Base-by-base conservation (phyloP, 2,329 filamentous ascomycete genomes). In the Talaromyces piceae region DNA sequence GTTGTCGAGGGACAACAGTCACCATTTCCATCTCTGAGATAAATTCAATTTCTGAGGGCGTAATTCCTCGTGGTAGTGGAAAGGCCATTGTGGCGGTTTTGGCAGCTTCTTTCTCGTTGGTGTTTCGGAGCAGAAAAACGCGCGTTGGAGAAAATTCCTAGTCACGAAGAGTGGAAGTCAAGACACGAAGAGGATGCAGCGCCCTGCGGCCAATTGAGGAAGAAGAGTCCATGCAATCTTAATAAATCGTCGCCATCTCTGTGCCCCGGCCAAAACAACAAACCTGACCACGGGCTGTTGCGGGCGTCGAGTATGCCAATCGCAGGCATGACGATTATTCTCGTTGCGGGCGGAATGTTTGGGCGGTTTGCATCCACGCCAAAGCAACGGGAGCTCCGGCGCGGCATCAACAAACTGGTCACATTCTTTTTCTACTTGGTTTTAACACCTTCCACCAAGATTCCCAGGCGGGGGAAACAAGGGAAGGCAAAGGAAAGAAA, bases 21-120 rank as follows among this genome's bases (percentile, higher is more conserved):
- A 98, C 87, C 62, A 89, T 81, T 73, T 97, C 91, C 90, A 96
- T 97, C 74, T 98, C 93, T 70, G 91, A 95, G 25, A 97, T 76
- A 65, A 97, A 98, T 47, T 90, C 87, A 43, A 94, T 87, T 73
- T 98, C 93, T 57, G 87, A 78, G 54, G 93, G 89, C 61, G 87
- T 86, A 41, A 96, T 79, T 68, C 85, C 80, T 56, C 78, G 74
- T 33, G 79, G 78, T 39, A 83, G 74, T 57, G 80, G 79, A 58
- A 83, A 77, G 47, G 81, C 81, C 81, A 84, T 84, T 50, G 58
- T 41, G 52, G 39, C 26, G 13, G 31, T 33, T 20, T 37, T 47
- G 37, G 22, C 13, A 49, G 7, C 45, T 46, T 50, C 20, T 43
- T 25, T n/a, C 4, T 12, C n/a, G n/a, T 41, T 22, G 18, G 30